These are phyloP conservation scores for Daldinia sp. DNA, from an alignment of 2,329 filamentous ascomycete species.

Conservation along the genomic window DNA sequence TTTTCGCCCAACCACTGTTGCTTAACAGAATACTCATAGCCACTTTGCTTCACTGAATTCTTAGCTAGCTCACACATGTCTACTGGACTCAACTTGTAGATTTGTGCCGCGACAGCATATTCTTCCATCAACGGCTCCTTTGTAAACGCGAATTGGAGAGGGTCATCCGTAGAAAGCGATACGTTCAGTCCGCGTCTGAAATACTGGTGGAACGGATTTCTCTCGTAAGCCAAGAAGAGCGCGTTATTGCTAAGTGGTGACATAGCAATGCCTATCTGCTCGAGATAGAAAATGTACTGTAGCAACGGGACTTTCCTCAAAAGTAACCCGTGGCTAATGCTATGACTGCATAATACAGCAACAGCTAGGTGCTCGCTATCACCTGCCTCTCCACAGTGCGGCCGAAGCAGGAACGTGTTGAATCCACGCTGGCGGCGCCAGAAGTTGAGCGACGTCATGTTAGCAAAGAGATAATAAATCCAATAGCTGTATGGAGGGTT, in stretches of 20 bases:
- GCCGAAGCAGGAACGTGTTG: constrained; percentile 92
- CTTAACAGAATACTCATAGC: constrained; percentile 89
- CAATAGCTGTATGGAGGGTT: constrained; percentile 99
- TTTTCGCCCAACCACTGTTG: constrained; percentile 87
- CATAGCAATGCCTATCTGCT: constrained; percentile 99
- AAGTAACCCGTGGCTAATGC: constrained; percentile 93
- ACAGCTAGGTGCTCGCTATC: constrained; percentile 96
- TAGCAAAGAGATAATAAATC: constrained; percentile 97
- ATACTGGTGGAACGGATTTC: constrained; percentile 95
- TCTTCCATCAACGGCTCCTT: constrained; percentile 98
- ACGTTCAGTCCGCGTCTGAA: constrained; percentile 96
- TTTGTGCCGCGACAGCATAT: constrained; percentile 96
- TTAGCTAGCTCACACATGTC: constrained; percentile 99
- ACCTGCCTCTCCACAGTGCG: constrained; percentile 95
- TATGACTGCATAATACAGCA: constrained; percentile 90
- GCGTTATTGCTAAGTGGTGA: constrained; percentile 99
- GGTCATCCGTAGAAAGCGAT: constrained; percentile 94
- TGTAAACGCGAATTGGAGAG: constrained; percentile 96
- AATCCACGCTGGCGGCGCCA: constrained; percentile 92
- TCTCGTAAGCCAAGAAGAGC: constrained; percentile 92
- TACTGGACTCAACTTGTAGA: constrained; percentile 95
- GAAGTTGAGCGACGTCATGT: constrained; percentile 89
- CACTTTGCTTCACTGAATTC: constrained; percentile 93
- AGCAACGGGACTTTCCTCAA: constrained; percentile 92
- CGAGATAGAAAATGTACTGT: constrained; percentile 97